These are phyloP conservation scores for Melanomma pulvis-pyrius DNA, from an alignment of 495 filamentous ascomycete genomes.

Conservation along the genomic window DNA sequence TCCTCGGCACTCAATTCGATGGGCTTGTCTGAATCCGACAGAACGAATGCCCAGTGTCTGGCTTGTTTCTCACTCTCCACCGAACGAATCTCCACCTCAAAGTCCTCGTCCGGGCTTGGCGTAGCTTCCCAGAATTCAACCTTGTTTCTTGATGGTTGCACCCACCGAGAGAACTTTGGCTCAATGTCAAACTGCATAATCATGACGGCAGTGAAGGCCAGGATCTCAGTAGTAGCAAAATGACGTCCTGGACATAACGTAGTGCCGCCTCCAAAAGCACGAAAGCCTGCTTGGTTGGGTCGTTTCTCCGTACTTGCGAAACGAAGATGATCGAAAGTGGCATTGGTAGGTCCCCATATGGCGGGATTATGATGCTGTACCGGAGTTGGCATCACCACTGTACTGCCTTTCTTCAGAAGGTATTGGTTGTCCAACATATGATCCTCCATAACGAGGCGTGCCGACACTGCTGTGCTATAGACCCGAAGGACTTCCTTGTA, in stretches of 20 bases:
- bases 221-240: conserved; percentile 29
- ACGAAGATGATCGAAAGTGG: conserved; percentile 15
- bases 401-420: conserved; percentile 21
- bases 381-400: conserved; percentile 23
- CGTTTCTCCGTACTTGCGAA: conserved; percentile 5
- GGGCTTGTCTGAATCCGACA: too few relatives aligned
- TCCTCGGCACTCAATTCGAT: neutral
- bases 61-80: too few relatives aligned
- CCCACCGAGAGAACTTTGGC: conserved; percentile 1
- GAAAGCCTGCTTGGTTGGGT: conserved; percentile 12
- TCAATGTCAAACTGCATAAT: conserved; percentile 22
- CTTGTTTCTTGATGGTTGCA: neutral
- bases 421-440: conserved; percentile 4
- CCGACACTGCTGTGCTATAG: neutral
- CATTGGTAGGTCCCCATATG: conserved; percentile 23
- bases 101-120: neutral
- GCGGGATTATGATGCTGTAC: conserved; percentile 8
- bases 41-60: too few relatives aligned
- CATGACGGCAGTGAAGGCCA: conserved; percentile 23
- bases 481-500: conserved; percentile 24
- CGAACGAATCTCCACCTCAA: conserved; percentile 3
- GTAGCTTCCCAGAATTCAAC: conserved; percentile 2
- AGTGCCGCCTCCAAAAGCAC: conserved; percentile 32
- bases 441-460: conserved; percentile 27
- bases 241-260: conserved; percentile 35